Evolutionary conservation across 2,329 filamentous ascomycete genomes (phyloP).

Genomic region (Phialophora tarda): DNA sequence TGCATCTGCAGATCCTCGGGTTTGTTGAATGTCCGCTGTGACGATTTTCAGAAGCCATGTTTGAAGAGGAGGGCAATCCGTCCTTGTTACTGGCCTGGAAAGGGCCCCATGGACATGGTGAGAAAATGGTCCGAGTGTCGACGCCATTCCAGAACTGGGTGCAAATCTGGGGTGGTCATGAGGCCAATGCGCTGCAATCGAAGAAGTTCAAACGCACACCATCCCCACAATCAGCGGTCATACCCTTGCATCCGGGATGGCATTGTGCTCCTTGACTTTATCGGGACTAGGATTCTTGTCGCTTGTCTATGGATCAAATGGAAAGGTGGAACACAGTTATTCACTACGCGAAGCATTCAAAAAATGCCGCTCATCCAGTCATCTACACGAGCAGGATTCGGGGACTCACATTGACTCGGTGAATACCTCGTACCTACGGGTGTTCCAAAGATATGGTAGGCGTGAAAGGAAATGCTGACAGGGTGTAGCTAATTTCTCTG

Average conservation of each 20-base stretch:
- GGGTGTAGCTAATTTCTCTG: not conserved
- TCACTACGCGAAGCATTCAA: slow-evolving; percentile 4
- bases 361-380: not conserved
- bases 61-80: not conserved
- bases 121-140: slow-evolving; percentile 20
- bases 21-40: not conserved
- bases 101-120: not conserved
- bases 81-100: not conserved
- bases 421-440: not conserved
- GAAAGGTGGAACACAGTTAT: not conserved
- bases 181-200: slow-evolving; percentile 29
- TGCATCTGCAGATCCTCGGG: not conserved
- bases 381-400: not conserved
- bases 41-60: not conserved
- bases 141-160: slow-evolving; percentile 29
- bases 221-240: slow-evolving; percentile 30
- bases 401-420: not conserved
- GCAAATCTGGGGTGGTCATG: slow-evolving; percentile 38
- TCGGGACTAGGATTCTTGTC: slow-evolving; percentile 27
- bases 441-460: not conserved
- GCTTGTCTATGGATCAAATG: slow-evolving; percentile 57
- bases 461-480: not conserved
- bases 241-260: slow-evolving; percentile 12
- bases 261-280: slow-evolving; percentile 14
- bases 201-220: slow-evolving; percentile 19